A percentile compares a stretch with the other conserved stretches of the same genome.
These are phyloP conservation scores for Microsporum ferrugineum DNA, from an alignment of 2,329 filamentous ascomycete genomes.

Conservation along the genomic window DNA sequence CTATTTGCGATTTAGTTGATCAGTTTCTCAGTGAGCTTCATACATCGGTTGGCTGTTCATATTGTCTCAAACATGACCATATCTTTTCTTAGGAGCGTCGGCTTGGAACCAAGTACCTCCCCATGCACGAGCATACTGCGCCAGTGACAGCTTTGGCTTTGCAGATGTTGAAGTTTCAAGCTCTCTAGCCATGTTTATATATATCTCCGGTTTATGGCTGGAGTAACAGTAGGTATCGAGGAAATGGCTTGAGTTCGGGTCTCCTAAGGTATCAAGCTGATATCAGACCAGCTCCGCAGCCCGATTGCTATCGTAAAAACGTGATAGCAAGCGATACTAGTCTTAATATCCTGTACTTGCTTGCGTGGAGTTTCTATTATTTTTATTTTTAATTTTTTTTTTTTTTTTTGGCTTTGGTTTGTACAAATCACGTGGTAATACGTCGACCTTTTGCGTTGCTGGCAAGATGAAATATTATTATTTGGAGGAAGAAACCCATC, in stretches of 20 bases:
- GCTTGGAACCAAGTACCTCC: constrained; percentile 26
- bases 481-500: neutral
- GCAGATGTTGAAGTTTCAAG: constrained; percentile 16
- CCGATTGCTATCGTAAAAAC: neutral
- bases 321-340: neutral
- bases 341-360: neutral
- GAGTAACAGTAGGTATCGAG: neutral
- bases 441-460: neutral
- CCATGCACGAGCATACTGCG: constrained; percentile 32
- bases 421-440: neutral
- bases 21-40: constrained; percentile 3
- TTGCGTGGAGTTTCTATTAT: neutral
- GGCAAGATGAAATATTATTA: neutral
- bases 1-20: constrained; percentile 28
- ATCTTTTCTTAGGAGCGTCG: neutral
- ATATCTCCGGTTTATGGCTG: neutral
- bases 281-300: neutral
- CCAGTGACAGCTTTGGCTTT: constrained; percentile 29
- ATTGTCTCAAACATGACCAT: neutral
- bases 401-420: neutral
- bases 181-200: neutral
- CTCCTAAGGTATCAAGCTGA: neutral
- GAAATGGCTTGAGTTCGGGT: neutral
- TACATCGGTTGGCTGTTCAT: neutral
- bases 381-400: neutral